Evolutionary conservation across 306 rosid species (phyloP).

Genomic region (Luffa aegyptiaca): DNA sequence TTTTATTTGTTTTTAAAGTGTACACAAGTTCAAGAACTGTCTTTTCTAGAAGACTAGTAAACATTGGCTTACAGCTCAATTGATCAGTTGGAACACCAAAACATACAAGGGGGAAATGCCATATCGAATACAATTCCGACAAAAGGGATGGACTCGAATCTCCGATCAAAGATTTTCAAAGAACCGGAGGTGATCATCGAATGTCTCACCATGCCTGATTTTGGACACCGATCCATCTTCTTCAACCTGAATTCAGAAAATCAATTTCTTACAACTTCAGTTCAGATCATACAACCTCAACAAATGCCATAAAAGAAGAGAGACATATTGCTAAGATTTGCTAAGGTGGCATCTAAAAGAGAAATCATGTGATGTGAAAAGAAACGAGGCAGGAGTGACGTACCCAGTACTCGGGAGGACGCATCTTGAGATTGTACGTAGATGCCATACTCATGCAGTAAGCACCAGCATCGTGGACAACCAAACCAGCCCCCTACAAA

Average conservation of each 20-base stretch:
- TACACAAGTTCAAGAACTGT: neutral
- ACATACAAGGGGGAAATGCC: neutral
- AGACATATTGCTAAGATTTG: neutral
- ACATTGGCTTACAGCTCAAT: neutral
- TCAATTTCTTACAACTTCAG: neutral
- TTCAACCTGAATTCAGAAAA: constrained; percentile 42
- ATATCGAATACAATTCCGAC: neutral
- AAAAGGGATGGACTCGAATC: neutral
- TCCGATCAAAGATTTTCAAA: constrained; percentile 63
- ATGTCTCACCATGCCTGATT: constrained; percentile 82
- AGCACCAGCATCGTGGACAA: constrained; percentile 97
- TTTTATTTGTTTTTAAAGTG: neutral
- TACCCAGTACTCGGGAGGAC: constrained; percentile 97
- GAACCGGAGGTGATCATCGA: constrained; percentile 65
- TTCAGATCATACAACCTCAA: neutral
- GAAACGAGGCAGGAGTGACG: neutral
- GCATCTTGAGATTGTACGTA: constrained; percentile 93
- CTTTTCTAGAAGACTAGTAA: neutral
- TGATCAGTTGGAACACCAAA: neutral
- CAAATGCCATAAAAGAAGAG: neutral
- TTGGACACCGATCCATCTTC: constrained; percentile 73
- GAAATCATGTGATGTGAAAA: neutral
- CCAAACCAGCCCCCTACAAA: constrained; percentile 84
- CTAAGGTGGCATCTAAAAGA: neutral
- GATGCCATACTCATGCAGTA: constrained; percentile 99